Conservation (phyloP, 495 filamentous ascomycete genomes). For the Daldinia vernicosa region DNA sequence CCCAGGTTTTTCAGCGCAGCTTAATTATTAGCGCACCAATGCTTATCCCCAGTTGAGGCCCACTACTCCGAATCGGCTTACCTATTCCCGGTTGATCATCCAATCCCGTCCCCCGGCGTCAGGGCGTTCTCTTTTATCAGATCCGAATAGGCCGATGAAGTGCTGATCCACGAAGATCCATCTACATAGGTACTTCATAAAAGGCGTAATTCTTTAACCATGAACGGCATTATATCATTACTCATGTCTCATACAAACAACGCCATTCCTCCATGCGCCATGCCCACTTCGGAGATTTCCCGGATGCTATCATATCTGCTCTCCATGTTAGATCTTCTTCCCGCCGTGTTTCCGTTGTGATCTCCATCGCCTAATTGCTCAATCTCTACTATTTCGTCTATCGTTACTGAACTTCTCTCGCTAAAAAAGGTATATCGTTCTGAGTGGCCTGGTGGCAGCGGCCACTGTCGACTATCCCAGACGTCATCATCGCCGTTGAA, state of each 20-base stretch:
- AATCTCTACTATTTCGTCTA: conserved; percentile 13
- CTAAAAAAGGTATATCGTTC: conserved; percentile 40
- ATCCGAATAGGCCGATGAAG: conserved; percentile 14
- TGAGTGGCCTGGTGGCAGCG: conserved; percentile 37
- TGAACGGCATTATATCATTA: neutral
- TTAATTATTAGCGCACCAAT: conserved; percentile 38
- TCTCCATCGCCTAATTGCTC: conserved; percentile 2
- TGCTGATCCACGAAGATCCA: neutral
- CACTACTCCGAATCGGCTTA: conserved; percentile 14
- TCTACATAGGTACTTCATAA: neutral
- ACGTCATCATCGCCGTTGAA: conserved; percentile 16
- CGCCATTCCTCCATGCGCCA: conserved; percentile 7
- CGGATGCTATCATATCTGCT: conserved; percentile 26
- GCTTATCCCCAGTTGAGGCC: neutral
- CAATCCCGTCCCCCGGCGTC: conserved; percentile 5
- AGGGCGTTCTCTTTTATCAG: conserved; percentile 16
- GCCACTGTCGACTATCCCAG: conserved; percentile 34
- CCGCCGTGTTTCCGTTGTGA: neutral
- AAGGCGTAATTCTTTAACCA: neutral
- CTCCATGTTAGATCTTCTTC: neutral
- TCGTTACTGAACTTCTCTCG: conserved; percentile 26
- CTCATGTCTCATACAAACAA: conserved; percentile 1
- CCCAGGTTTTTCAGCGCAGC: conserved; percentile 25
- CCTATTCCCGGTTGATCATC: conserved; percentile 18
- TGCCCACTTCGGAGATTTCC: conserved; percentile 21